phyloP scores from a whole-genome alignment of 2,329 filamentous ascomycete genomes.

The Epichloe glyceriae region DNA sequence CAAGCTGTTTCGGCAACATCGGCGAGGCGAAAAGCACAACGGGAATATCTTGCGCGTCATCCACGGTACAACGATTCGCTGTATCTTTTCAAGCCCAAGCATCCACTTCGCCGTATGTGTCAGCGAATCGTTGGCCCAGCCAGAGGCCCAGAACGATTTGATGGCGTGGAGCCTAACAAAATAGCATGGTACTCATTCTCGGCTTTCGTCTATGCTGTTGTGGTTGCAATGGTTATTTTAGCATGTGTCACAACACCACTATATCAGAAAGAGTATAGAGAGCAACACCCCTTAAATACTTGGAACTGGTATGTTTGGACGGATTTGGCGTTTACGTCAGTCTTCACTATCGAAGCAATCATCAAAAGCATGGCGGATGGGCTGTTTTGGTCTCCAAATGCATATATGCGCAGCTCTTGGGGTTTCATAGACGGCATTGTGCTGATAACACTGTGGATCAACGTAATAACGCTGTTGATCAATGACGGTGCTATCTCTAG shows the following conservation, averaged over 20 bases:
- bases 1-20: constrained; percentile 78
- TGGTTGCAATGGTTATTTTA: constrained; percentile 94
- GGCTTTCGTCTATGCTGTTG: constrained; percentile 82
- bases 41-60: constrained; percentile 77
- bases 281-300: constrained; percentile 41
- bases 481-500: constrained; percentile 77
- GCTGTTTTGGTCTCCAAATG: constrained; percentile 92
- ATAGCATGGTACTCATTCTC: constrained; percentile 89
- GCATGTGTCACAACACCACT: constrained; percentile 90
- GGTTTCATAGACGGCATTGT: constrained; percentile 91
- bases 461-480: constrained; percentile 69
- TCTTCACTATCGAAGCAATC: constrained; percentile 75
- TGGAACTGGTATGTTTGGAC: constrained; percentile 92
- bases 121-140: constrained; percentile 87
- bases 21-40: constrained; percentile 72
- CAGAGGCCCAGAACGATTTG: constrained; percentile 71
- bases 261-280: constrained; percentile 81
- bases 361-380: constrained; percentile 95
- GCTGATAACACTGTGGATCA: constrained; percentile 87
- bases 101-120: constrained; percentile 68
- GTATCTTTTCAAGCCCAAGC: constrained; percentile 70
- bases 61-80: constrained; percentile 88
- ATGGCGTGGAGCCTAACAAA: constrained; percentile 81
- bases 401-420: constrained; percentile 93
- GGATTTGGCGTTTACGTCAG: constrained; percentile 73